Base-by-base conservation (phyloP, 1,139 yeast genomes). In the Pichia sp. region DNA sequence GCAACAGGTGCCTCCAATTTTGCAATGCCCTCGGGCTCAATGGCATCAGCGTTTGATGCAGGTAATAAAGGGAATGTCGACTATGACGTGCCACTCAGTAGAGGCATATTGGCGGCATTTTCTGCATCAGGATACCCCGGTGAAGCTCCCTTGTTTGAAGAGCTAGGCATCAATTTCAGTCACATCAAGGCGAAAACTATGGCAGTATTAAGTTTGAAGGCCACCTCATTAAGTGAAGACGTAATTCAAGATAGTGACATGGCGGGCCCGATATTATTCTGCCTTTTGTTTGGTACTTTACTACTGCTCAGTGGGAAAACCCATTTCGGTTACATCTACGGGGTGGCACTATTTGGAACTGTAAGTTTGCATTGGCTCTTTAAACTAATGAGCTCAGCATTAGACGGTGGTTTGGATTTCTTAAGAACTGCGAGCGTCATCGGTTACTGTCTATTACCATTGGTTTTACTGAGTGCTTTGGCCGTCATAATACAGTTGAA, bases 281-380 rank as follows among this genome's bases (percentile, higher is more conserved):
- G 94, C 54, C 70, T 92, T 46, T 65, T 88, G 47, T 90, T 90
- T 62, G 98, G 97, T n/a, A 75, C 88, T 1, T 78, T 85, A 51
- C 67, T 94, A 44, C 68, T 90, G 46, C 69, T 88, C 40, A 77
- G 95, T 1, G 98, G 99, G 11, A 92, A 90, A 61, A 87, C 90
- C 26, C 97, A 92, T 62, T 92, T 92, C 62, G 97, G 98, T 3
- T 94, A 94, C 64, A 86, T 92, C 45, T 92, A 92, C 59, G 98
- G 98, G 29, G 95, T 92, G 39, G 98, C 97, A 1, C 68, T 94
- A 43, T 81, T 90, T 55, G 99, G 99, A 11, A 85, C 95, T 2
- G 60, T 87, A 23, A 79, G 95, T 37, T 76, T 88, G 55, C 97
- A 90, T 64, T 77, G 77, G 54, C 71, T 94, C 49, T 82, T 94